Base-by-base conservation (phyloP, 2,329 filamentous ascomycete genomes). In the Calonectria pauciramosa region DNA sequence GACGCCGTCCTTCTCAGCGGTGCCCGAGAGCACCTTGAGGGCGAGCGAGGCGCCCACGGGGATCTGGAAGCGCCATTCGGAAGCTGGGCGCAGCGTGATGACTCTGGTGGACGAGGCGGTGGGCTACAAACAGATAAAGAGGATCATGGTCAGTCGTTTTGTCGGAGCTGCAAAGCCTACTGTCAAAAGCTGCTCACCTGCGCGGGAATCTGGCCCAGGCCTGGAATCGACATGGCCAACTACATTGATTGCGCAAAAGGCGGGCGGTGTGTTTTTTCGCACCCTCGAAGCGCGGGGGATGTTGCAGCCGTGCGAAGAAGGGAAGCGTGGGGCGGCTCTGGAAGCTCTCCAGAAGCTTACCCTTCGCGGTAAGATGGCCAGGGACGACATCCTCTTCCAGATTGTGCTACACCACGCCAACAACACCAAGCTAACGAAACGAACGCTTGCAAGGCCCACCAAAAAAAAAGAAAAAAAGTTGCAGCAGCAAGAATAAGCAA, bases 1-100 rank as follows among this genome's bases (percentile, higher is more conserved):
- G 70, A 96, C 96, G 83, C 97, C 97, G 83, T 99, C 98, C 82
- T 98, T 92, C 85, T 99, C 97, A 64, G 96, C 97, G 1, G 93
- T 95, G 75, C 97, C 97, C 41, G 90, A 92, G 71, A 95, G 86
- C 32, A 99, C 89, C 87, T 96, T 89, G 63, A 90, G 82, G 49
- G 85, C 84, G 66, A 90, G 74, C 36, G 84, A 80, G 72, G 85
- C 84, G 76, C 83, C 85, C 75, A 87, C 84, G 14, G 93, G 89
- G 56, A 95, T 92, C 82, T 95, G 90, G 86, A 96, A 96, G 66
- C 94, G 91, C 92, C 94, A 96, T 89, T 96, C 94, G 81, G 91
- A 93, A 78, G 91, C 91, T 70, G 91, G 89, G 66, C 89, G 87
- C 76, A 96, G 90, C 76, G 82, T 83, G 76, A 90, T 83, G 66